Evolutionary conservation across 352 stramenopile genomes (phyloP).

Genomic region (Aphanomyces astaci): DNA sequence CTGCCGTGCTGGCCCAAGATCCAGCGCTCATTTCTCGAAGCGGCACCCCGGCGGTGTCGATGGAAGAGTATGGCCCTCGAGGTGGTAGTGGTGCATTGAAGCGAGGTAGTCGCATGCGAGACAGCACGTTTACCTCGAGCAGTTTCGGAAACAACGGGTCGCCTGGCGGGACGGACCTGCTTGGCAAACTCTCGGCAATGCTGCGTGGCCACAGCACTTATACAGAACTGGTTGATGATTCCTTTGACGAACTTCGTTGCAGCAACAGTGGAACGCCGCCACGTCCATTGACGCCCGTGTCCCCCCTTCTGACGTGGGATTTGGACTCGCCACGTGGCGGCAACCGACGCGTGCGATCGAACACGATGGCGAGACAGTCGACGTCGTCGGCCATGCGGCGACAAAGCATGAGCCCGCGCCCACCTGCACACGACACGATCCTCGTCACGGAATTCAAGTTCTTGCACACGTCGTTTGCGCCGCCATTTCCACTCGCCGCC

Average conservation of each 20-base stretch:
- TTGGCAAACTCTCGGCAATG: slow-evolving; percentile 7
- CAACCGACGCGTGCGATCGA: neutral
- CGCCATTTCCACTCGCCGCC: neutral
- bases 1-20: neutral
- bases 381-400: neutral
- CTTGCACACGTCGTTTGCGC: slow-evolving; percentile 28
- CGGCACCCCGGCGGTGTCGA: neutral
- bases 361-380: neutral
- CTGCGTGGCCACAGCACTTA: neutral
- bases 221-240: neutral
- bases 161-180: neutral
- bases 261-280: neutral
- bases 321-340: neutral
- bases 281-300: neutral
- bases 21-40: neutral
- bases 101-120: neutral
- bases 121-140: neutral
- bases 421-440: neutral
- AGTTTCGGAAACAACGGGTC: neutral
- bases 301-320: neutral
- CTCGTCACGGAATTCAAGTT: slow-evolving; percentile 27
- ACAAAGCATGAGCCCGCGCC: neutral
- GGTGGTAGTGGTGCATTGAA: neutral
- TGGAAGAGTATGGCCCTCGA: neutral
- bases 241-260: neutral